These are phyloP conservation scores for Tricholoma bakamatsutake DNA, from an alignment of 768 basidiomycete genomes.

Conservation along the genomic window DNA sequence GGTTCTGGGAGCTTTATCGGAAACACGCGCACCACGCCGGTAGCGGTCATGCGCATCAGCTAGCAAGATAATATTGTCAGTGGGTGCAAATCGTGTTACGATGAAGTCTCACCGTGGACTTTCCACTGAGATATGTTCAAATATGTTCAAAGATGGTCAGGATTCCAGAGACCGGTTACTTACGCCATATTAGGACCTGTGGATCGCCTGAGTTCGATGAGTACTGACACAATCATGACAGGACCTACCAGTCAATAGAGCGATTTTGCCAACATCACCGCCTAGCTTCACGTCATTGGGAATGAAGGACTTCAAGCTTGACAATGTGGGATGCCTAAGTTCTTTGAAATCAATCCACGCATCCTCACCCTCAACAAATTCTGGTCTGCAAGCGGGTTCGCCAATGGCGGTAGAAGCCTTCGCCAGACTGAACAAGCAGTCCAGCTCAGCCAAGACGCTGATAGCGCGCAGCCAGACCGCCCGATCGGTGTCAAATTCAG, in stretches of 20 bases:
- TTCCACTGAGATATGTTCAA: constrained; percentile 44
- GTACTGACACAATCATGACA: not conserved
- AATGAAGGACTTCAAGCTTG: constrained; percentile 70
- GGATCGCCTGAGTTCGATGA: not conserved
- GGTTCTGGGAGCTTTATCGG: not conserved
- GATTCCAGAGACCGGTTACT: constrained; percentile 20
- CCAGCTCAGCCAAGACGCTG: constrained; percentile 88
- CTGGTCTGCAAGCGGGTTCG: constrained; percentile 90
- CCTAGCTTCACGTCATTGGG: constrained; percentile 91
- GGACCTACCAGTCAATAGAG: constrained; percentile 77
- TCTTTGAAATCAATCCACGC: constrained; percentile 87
- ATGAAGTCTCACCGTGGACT: constrained; percentile 53
- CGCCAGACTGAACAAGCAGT: constrained; percentile 89
- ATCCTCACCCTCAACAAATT: constrained; percentile 72
- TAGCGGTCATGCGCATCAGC: constrained; percentile 94
- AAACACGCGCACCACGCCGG: constrained; percentile 64
- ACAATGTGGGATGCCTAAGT: constrained; percentile 82
- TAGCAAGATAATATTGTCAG: constrained; percentile 21
- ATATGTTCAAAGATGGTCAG: constrained; percentile 2
- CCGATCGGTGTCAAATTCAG: constrained; percentile 79
- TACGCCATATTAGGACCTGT: constrained; percentile 86
- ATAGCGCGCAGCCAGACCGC: constrained; percentile 78
- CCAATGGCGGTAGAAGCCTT: constrained; percentile 87
- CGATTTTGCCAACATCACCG: constrained; percentile 65
- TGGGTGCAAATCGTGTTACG: not conserved